phyloP scores from a whole-genome alignment of 2,329 filamentous ascomycete species.

The Aspergillus sp. region DNA sequence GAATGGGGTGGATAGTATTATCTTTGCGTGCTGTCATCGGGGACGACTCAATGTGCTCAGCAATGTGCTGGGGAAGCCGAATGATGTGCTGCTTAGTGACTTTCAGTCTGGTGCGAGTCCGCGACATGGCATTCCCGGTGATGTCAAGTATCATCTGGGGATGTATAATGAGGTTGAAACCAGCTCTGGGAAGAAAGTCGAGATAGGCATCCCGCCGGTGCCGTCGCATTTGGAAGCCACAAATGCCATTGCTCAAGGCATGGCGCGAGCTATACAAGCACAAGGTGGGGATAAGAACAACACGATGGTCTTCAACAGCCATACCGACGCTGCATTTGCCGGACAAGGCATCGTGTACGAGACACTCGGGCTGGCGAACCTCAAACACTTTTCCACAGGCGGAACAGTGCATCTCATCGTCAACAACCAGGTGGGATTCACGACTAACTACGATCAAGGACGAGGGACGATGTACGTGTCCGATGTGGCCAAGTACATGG shows the following conservation, averaged over 20 bases:
- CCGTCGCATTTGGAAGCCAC: slow-evolving; percentile 97
- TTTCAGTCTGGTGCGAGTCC: slow-evolving; percentile 85
- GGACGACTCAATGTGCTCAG: slow-evolving; percentile 95
- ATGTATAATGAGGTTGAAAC: slow-evolving; percentile 99
- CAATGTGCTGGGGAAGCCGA: slow-evolving; percentile 98
- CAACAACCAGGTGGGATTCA: slow-evolving; percentile 99
- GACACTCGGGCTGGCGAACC: slow-evolving; percentile 93
- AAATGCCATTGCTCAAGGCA: slow-evolving; percentile 94
- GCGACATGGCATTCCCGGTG: slow-evolving; percentile 91
- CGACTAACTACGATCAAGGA: slow-evolving; percentile 93
- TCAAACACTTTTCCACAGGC: slow-evolving; percentile 93
- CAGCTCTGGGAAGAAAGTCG: slow-evolving; percentile 95
- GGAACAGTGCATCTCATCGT: slow-evolving; percentile 96
- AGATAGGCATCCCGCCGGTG: slow-evolving; percentile 96
- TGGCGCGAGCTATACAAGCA: slow-evolving; percentile 96
- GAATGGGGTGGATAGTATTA: slow-evolving; percentile 97
- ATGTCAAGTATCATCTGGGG: slow-evolving; percentile 98
- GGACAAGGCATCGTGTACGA: slow-evolving; percentile 97
- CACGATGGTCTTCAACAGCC: slow-evolving; percentile 91
- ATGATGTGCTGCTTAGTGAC: slow-evolving; percentile 99
- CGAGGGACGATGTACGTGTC: slow-evolving; percentile 98
- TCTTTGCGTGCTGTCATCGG: slow-evolving; percentile 99
- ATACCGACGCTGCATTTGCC: slow-evolving; percentile 95
- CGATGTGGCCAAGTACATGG: slow-evolving; percentile 97
- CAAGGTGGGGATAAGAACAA: slow-evolving; percentile 96